phyloP scores from a whole-genome alignment of 305 asterid species.

The Fraxinus angustifolia region DNA sequence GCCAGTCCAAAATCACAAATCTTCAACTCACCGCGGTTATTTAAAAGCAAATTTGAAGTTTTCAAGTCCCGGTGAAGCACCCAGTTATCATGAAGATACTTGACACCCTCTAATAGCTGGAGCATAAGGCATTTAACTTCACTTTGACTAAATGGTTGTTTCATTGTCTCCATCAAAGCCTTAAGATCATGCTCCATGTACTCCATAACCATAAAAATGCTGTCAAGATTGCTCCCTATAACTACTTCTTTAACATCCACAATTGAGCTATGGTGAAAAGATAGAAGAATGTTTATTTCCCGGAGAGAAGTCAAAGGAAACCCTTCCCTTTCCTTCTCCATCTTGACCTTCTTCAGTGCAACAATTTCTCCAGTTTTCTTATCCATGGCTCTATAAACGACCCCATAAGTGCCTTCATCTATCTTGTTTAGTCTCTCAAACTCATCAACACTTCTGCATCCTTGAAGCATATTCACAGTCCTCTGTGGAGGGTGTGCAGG shows the following conservation, averaged over 20 bases:
- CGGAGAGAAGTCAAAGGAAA: slow-evolving; percentile 85
- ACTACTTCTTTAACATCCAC: slow-evolving; percentile 94
- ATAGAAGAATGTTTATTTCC: slow-evolving; percentile 82
- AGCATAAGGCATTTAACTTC: slow-evolving; percentile 95
- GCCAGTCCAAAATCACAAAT: slow-evolving; percentile 95
- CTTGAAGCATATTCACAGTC: slow-evolving; percentile 88
- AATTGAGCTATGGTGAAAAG: slow-evolving; percentile 73
- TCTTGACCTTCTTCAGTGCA: slow-evolving; percentile 94
- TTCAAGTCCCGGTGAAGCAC: slow-evolving; percentile 87
- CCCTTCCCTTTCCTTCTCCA: slow-evolving; percentile 92
- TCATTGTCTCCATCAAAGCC: slow-evolving; percentile 82
- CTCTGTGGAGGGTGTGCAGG: slow-evolving; percentile 46
- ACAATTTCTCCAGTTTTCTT: slow-evolving; percentile 83
- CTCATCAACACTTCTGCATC: slow-evolving; percentile 88
- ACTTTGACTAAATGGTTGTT: slow-evolving; percentile 79
- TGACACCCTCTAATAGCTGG: slow-evolving; percentile 74
- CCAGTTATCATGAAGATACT: slow-evolving; percentile 93
- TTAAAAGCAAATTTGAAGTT: slow-evolving; percentile 81
- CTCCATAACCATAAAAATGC: slow-evolving; percentile 92
- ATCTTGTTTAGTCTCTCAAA: slow-evolving; percentile 87
- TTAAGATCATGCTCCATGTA: slow-evolving; percentile 97
- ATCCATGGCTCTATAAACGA: slow-evolving; percentile 84
- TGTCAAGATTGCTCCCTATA: slow-evolving; percentile 68
- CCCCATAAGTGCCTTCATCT: slow-evolving; percentile 94
- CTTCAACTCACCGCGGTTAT: slow-evolving; percentile 83